These are phyloP conservation scores for Lipomyces starkeyi DNA, from an alignment of 805 yeast species.

Conservation along the genomic window DNA sequence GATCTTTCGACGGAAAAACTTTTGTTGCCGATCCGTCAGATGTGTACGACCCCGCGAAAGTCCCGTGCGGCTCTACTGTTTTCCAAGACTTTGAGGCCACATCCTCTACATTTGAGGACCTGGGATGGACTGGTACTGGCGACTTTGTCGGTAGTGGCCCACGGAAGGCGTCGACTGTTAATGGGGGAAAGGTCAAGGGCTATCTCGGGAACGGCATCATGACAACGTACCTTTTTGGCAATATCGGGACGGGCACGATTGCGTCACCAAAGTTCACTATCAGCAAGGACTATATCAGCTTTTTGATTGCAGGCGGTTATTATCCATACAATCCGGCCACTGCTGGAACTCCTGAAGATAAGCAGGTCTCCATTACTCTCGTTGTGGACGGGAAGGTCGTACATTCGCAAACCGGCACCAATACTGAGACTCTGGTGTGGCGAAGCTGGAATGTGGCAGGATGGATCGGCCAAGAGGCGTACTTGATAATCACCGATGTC, in stretches of 20 bases:
- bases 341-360: constrained; percentile 2
- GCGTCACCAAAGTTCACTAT: constrained; percentile 10
- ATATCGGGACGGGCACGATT: constrained; percentile 4
- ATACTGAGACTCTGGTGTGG: too few species aligned
- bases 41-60: neutral
- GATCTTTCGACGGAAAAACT: constrained; percentile 51
- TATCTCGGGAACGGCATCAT: neutral
- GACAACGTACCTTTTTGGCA: neutral
- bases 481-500: too few species aligned
- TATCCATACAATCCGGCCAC: constrained; percentile 12
- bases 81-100: constrained; percentile 3
- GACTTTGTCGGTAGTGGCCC: constrained; percentile 11
- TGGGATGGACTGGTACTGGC: constrained; percentile 31
- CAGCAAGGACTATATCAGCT: constrained; percentile 9
- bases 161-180: neutral
- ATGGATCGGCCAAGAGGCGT: too few species aligned
- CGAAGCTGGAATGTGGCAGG: too few species aligned
- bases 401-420: too few species aligned
- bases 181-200: neutral
- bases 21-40: constrained; percentile 45
- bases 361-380: neutral
- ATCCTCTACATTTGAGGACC: constrained; percentile 39
- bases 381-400: too few species aligned
- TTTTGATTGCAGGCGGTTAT: constrained; percentile 9
- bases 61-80: neutral